Percentiles rank a stretch among this genome's conserved stretches.
Conservation (phyloP, 306 rosid genomes). For the Mimosa bimucronata region DNA sequence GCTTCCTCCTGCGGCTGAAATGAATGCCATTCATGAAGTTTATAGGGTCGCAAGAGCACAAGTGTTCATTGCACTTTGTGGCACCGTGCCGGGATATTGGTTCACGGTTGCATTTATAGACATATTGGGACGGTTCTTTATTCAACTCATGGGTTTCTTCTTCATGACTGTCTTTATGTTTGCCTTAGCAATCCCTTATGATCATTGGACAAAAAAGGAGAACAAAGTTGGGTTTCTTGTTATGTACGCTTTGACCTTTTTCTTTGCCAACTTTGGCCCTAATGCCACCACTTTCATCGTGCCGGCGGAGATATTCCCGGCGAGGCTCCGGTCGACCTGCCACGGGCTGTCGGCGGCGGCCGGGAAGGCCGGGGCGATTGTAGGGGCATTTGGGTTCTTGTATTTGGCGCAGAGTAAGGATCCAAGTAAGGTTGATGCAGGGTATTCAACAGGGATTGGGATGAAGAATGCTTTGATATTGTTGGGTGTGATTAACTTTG, state of each 20-base stretch:
- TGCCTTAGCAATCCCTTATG: constrained; percentile 21
- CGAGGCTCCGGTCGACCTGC: constrained; percentile 51
- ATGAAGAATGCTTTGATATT: too few species aligned
- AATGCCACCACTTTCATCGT: constrained; percentile 43
- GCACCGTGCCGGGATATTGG: constrained; percentile 61
- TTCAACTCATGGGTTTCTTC: constrained; percentile 51
- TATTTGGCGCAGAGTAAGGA: too few species aligned
- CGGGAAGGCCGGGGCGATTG: too few species aligned
- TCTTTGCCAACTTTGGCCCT: constrained; percentile 63
- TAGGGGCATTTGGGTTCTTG: too few species aligned
- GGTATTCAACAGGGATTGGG: too few species aligned
- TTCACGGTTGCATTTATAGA: constrained; percentile 51
- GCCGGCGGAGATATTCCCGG: constrained; percentile 41
- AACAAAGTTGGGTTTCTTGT: constrained; percentile 43
- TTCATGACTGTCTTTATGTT: constrained; percentile 56
- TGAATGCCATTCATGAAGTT: constrained; percentile 57
- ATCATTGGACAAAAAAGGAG: constrained; percentile 38
- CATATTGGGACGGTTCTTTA: constrained; percentile 41
- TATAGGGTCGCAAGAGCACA: constrained; percentile 51
- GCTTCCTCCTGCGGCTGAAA: constrained; percentile 39
- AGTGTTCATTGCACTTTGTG: constrained; percentile 51
- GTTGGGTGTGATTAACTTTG: too few species aligned
- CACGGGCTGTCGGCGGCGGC: constrained; percentile 16
- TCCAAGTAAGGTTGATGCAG: too few species aligned
- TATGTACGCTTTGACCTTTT: constrained; percentile 49